A percentile compares a stretch with the other conserved stretches of the same genome.
Conservation (phyloP, 176 grass and related monocot species). For the Cenchrus americanus region DNA sequence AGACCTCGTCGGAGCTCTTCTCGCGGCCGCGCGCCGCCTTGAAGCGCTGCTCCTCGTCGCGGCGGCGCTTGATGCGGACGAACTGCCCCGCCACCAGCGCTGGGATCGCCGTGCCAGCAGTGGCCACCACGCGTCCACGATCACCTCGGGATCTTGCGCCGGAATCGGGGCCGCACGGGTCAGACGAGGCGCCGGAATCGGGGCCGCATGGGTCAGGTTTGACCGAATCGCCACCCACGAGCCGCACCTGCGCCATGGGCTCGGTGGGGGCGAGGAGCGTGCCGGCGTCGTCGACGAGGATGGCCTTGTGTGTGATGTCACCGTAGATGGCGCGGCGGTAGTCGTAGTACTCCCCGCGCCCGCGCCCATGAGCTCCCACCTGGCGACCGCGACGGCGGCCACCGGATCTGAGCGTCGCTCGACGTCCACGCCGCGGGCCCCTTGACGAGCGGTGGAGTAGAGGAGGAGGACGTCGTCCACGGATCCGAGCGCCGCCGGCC, state of each 20-base stretch:
- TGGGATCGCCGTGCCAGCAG: slow-evolving; percentile 62
- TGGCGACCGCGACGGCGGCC: neutral
- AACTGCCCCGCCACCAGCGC: slow-evolving; percentile 68
- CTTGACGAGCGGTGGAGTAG: too few relatives aligned
- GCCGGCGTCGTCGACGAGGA: slow-evolving; percentile 92
- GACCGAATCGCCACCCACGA: neutral
- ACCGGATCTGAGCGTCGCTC: too few relatives aligned
- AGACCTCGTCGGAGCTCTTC: slow-evolving; percentile 78
- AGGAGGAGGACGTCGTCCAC: too few relatives aligned
- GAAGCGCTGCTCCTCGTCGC: slow-evolving; percentile 70
- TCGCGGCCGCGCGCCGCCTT: slow-evolving; percentile 73
- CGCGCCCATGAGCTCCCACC: slow-evolving; percentile 69
- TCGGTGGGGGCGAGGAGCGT: slow-evolving; percentile 89
- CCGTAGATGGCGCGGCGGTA: slow-evolving; percentile 91
- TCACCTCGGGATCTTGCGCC: slow-evolving; percentile 31
- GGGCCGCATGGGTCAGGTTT: too few relatives aligned
- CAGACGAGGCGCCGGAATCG: too few relatives aligned
- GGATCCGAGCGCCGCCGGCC: too few relatives aligned
- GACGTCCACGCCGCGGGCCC: too few relatives aligned
- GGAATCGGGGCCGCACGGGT: slow-evolving; percentile 8
- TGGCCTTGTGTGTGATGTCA: slow-evolving; percentile 94
- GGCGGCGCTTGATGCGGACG: slow-evolving; percentile 62
- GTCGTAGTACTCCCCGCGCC: slow-evolving; percentile 86
- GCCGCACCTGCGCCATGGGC: slow-evolving; percentile 88
- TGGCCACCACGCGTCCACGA: slow-evolving; percentile 81